Percentiles rank a stretch among this genome's conserved stretches.
phyloP scores from a whole-genome alignment of 2,329 filamentous ascomycete genomes.

The Aspergillus fijiensis region DNA sequence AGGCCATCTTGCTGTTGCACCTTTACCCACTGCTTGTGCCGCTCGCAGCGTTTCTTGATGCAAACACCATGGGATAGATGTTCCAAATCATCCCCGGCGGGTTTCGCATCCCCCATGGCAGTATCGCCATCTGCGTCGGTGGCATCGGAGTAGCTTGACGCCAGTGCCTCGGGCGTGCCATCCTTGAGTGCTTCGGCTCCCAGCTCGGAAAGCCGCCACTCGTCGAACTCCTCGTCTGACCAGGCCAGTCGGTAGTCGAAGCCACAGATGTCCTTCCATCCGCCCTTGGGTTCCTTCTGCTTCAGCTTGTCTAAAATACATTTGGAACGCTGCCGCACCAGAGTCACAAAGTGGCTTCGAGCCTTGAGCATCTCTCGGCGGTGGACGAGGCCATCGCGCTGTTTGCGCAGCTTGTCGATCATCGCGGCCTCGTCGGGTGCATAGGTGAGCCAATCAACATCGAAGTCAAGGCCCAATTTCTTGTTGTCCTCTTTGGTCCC shows the following conservation, averaged over 20 bases:
- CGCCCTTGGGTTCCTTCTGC: constrained; percentile 45
- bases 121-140: constrained; percentile 36
- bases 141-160: constrained; percentile 23
- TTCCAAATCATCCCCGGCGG: constrained; percentile 30
- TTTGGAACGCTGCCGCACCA: constrained; percentile 45
- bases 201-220: constrained; percentile 43
- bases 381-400: constrained; percentile 35
- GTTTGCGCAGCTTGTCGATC: constrained; percentile 39
- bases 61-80: constrained; percentile 45
- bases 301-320: constrained; percentile 46
- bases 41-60: constrained; percentile 48
- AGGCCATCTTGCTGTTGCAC: constrained; percentile 47
- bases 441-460: constrained; percentile 33
- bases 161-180: constrained; percentile 36
- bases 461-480: constrained; percentile 32
- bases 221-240: constrained; percentile 50
- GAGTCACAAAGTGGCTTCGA: constrained; percentile 43
- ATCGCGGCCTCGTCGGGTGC: constrained; percentile 40
- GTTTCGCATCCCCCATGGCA: constrained; percentile 33
- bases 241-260: constrained; percentile 49
- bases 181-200: constrained; percentile 43
- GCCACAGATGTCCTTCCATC: constrained; percentile 51
- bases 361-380: constrained; percentile 43
- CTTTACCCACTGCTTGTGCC: constrained; percentile 51
- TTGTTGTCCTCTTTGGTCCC: constrained; percentile 11